Evolutionary conservation across 306 rosid species (phyloP).

Genomic region (Cucurbita argyrosperma): DNA sequence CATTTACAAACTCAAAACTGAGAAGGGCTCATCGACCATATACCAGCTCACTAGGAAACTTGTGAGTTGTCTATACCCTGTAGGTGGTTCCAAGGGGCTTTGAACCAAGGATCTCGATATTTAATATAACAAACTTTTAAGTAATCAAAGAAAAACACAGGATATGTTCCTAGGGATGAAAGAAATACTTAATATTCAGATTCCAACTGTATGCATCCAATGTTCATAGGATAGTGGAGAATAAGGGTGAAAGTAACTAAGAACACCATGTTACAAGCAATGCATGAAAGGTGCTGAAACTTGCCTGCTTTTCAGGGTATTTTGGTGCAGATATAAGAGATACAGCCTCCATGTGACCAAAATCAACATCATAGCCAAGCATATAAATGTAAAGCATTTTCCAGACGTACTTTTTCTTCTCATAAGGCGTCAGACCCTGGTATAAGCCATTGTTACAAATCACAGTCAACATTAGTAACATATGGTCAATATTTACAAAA

Average conservation of each 20-base stretch:
- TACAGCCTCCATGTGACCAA: constrained; percentile 99
- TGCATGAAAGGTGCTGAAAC: background rate
- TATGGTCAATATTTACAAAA: background rate
- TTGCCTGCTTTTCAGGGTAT: constrained; percentile 98
- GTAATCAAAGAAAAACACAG: background rate
- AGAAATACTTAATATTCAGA: background rate
- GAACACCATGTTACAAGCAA: background rate
- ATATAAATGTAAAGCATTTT: constrained; percentile 92
- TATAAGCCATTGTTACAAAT: constrained; percentile 8
- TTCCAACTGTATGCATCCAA: background rate
- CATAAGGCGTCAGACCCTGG: constrained; percentile 85
- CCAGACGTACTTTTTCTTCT: constrained; percentile 98
- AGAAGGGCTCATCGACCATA: background rate
- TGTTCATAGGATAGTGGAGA: background rate
- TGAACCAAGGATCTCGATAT: background rate
- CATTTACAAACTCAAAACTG: background rate
- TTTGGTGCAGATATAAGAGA: constrained; percentile 99
- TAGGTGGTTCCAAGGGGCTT: background rate
- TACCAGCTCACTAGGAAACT: background rate
- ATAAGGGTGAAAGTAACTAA: background rate
- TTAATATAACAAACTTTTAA: background rate
- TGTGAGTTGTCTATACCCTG: background rate
- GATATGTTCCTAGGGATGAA: background rate
- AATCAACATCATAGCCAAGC: constrained; percentile 99
- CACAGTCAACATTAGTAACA: background rate